Conservation (phyloP, 257 asterid species). For the Solanum appendiculatum region DNA sequence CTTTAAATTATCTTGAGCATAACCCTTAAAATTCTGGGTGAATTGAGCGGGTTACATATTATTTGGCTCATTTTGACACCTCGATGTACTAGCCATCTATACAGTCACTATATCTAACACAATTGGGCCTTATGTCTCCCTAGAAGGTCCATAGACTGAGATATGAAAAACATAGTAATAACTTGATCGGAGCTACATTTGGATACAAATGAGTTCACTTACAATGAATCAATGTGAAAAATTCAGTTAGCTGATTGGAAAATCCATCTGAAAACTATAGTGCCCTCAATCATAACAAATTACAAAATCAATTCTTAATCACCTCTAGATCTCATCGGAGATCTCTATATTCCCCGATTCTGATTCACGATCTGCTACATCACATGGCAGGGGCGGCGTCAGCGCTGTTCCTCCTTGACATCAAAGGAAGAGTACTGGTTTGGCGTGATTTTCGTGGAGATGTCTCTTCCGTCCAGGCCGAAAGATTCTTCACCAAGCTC, state of each 20-base stretch:
- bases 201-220: background rate
- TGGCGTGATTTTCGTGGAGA: constrained; percentile 99
- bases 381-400: constrained; percentile 97
- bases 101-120: too few relatives aligned
- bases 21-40: too few relatives aligned
- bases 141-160: too few relatives aligned
- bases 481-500: constrained; percentile 79
- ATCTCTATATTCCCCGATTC: background rate
- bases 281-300: background rate
- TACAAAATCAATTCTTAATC: background rate
- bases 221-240: background rate
- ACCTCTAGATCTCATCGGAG: background rate
- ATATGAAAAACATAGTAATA: background rate
- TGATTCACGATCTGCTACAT: background rate
- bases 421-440: constrained; percentile 87
- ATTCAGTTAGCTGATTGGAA: background rate
- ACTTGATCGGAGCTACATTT: background rate
- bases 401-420: constrained; percentile 98
- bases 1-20: too few relatives aligned
- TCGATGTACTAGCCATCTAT: too few relatives aligned
- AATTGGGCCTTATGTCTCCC: too few relatives aligned
- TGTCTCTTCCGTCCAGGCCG: constrained; percentile 84
- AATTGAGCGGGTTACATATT: too few relatives aligned
- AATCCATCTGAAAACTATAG: background rate
- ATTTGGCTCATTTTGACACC: too few relatives aligned